Evolutionary conservation across 1,139 yeast species (phyloP), one percentile per base, ranked within the genome.

Genomic region (Suhomyces anneliseae): DNA sequence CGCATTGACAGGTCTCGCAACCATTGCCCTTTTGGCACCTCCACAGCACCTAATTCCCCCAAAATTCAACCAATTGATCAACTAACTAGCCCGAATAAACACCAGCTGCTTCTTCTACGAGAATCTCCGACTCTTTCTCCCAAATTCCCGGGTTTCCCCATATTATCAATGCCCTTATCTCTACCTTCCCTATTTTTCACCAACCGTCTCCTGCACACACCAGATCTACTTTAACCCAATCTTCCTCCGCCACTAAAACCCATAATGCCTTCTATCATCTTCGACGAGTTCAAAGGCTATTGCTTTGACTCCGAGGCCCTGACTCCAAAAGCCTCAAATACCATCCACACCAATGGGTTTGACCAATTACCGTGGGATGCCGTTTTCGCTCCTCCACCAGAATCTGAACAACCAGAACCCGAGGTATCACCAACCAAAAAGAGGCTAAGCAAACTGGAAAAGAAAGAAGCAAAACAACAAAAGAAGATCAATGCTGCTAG

Each of bases 361-460:
- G 72, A 70, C 44, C 60, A 55, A 40, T 57, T 72, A 33, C 63
- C 65, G 2, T 66, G 71, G 66, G 63, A 59, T 36, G 44, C 47
- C 12, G 50, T 49, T 27, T 41, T 47, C 15, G 38, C 46, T 8
- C 26, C 34, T 0, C 50, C 40, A 14, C 43, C 47, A 3, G 50
- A 41, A 27, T 45, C 36, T 6, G 53, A 46, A 11, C 24, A 41
- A 27, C 54, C 47, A 12, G 42, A 29, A 10, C 51, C 43, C 24
- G 51, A 48, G 9, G 32, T 43, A 7, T 34, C 31, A 11, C 32
- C 41, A 27, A 9, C 36, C 15, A 44, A 59, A 57, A 47, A 66
- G 38, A 32, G 58, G 49, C 52, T 62, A 27, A 55, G 65, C 12
- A 69, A 61, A 45, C 65, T 57, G 55, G 69, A 68, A 46, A 66